Evolutionary conservation across 805 yeast genomes (phyloP).

Genomic region (Nakazawaea wyomingensis): DNA sequence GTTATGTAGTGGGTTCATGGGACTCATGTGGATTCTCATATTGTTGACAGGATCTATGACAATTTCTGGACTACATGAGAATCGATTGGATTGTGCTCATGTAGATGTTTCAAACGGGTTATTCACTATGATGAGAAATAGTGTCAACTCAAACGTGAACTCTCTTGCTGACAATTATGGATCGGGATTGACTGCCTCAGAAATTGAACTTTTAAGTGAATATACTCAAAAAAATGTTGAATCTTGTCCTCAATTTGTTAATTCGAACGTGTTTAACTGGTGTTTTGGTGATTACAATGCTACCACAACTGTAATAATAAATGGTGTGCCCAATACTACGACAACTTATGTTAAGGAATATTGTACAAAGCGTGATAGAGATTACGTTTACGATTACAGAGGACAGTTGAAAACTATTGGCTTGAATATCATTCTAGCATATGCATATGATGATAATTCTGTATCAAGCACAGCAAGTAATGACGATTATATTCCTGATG

Average conservation of each 20-base stretch:
- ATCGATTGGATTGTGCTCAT: constrained; percentile 44
- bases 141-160: constrained; percentile 24
- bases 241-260: constrained; percentile 43
- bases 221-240: constrained; percentile 43
- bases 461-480: constrained; percentile 12
- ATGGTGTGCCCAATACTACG: not conserved
- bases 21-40: constrained; percentile 12
- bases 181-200: constrained; percentile 41
- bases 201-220: constrained; percentile 36
- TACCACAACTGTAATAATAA: constrained; percentile 10
- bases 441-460: constrained; percentile 34
- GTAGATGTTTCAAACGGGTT: constrained; percentile 49
- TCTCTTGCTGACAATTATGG: constrained; percentile 20
- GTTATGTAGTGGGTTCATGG: constrained; percentile 13
- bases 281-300: constrained; percentile 37
- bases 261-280: constrained; percentile 36
- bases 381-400: constrained; percentile 40
- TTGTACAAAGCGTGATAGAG: constrained; percentile 16
- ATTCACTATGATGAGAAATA: constrained; percentile 36
- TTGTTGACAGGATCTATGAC: constrained; percentile 8
- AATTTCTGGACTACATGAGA: constrained; percentile 17
- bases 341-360: constrained; percentile 8
- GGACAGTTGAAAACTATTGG: constrained; percentile 34
- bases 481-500: constrained; percentile 21
- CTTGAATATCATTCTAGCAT: constrained; percentile 39